Evolutionary conservation across 2,329 filamentous ascomycete species (phyloP).

Genomic region (Remersonia thermophila): DNA sequence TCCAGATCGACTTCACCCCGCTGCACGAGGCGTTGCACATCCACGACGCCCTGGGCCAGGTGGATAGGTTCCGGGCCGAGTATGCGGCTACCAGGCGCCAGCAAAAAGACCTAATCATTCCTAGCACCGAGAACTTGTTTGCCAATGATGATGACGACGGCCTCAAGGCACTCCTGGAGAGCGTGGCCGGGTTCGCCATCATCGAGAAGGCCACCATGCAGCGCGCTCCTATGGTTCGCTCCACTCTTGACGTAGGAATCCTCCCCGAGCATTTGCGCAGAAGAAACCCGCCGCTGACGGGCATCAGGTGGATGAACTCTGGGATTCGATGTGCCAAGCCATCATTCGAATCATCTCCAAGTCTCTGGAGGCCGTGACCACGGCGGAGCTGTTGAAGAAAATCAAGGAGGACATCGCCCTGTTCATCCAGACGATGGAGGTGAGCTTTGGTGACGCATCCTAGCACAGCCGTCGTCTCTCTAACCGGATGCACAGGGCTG

Average conservation of each 20-base stretch:
- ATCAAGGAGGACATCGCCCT: conserved; percentile 87
- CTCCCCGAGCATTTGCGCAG: conserved; percentile 1
- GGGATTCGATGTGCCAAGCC: conserved; percentile 94
- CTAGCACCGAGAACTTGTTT: conserved; percentile 59
- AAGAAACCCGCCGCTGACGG: conserved; percentile 1
- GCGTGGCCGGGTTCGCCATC: conserved; percentile 91
- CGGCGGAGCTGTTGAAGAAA: conserved; percentile 82
- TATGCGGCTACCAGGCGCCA: conserved; percentile 84
- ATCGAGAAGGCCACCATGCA: conserved; percentile 91
- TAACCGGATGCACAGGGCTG: conserved; percentile 48
- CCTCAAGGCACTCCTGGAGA: conserved; percentile 82
- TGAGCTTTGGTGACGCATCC: conserved; percentile 27
- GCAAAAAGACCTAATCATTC: conserved; percentile 84
- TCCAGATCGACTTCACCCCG: conserved; percentile 88
- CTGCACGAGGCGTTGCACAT: conserved; percentile 94
- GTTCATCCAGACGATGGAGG: conserved; percentile 98
- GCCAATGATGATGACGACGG: conserved; percentile 78
- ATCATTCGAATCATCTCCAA: conserved; percentile 72
- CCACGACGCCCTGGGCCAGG: conserved; percentile 84
- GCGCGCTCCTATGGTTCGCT: conserved; percentile 69
- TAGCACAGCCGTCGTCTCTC: background rate
- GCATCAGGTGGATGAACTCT: conserved; percentile 78
- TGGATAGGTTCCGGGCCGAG: conserved; percentile 78
- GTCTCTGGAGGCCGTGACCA: conserved; percentile 65
- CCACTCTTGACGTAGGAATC: conserved; percentile 59